Base-by-base conservation (phyloP, 2,329 filamentous ascomycete genomes). In the Sporothrix globosa region DNA sequence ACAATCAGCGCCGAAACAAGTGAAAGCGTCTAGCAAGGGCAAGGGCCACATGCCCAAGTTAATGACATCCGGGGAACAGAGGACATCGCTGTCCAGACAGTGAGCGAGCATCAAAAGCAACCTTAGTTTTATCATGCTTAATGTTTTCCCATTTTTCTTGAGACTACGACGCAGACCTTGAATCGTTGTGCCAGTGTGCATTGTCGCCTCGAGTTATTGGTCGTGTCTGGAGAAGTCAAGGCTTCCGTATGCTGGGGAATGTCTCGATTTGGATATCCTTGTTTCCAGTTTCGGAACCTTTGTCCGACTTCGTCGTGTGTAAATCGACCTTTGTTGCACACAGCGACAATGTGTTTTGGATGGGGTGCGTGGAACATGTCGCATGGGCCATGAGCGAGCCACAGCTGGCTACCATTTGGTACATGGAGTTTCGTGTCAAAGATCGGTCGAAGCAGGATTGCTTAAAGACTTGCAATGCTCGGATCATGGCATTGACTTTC, bases 311-410 rank as follows among this genome's bases (percentile, higher is more conserved):
- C 24, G 52, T 54, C 41, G 13, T 44, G 14, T 10, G 10, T n/a
- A 3, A 34, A 61, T 21, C 30, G n/a, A n/a, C 19, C 24, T 21
- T 52, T 21, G 21, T 50, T 34, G 30, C 19, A 50, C 5, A n/a
- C 19, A 44, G 17, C 1, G 3, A n/a, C 1, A 4, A 4, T 54
- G 24, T 14, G 21, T 19, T 30, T 27, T 24, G 10, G n/a, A 4
- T 44, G 39, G 11, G 58, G 24, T 46, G n/a, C 13, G 58, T 61
- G 39, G 14, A 54, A 54, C 41, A 21, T 9, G 50, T 67, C 50
- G 65, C 65, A 67, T 54, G 65, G 34, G 11, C 50, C 65, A 54
- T 39, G 48, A 44, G 27, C 19, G 67, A 34, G 53, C 67, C 67
- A 44, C 41, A 52, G n/a, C 27, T 61, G 27, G 34, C 24, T 30